These are phyloP conservation scores for Scheffersomyces lignicola DNA, from an alignment of 1,139 yeast species.

Conservation along the genomic window DNA sequence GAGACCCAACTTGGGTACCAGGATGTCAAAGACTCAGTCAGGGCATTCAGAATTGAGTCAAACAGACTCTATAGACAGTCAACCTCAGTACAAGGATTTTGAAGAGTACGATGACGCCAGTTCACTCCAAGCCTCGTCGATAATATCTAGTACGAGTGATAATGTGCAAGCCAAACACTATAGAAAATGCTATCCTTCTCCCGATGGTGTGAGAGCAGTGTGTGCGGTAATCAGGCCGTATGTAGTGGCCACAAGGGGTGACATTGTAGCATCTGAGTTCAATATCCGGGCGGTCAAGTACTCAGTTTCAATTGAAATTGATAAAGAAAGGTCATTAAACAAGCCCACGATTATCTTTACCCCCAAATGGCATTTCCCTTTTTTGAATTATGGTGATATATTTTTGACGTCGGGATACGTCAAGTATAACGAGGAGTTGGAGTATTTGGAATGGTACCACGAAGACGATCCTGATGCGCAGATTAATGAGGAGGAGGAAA, in stretches of 20 bases:
- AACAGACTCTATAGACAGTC: conserved; percentile 13
- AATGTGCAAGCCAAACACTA: conserved; percentile 20
- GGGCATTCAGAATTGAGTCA: conserved; percentile 8
- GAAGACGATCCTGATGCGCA: conserved; percentile 16
- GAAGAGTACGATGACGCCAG: conserved; percentile 8
- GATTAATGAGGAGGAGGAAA: conserved; percentile 2
- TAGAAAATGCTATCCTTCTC: conserved; percentile 37
- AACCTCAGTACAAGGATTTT: conserved; percentile 9
- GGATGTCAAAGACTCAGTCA: conserved; percentile 11
- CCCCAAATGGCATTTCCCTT: conserved; percentile 70
- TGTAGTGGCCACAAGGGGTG: conserved; percentile 61
- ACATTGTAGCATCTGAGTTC: conserved; percentile 50
- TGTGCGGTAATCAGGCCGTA: conserved; percentile 75
- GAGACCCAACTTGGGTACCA: neutral
- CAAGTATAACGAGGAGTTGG: conserved; percentile 48
- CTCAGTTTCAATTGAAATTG: conserved; percentile 41
- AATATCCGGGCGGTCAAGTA: conserved; percentile 50
- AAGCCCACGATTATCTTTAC: conserved; percentile 61
- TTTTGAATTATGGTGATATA: conserved; percentile 43
- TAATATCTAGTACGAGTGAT: conserved; percentile 22
- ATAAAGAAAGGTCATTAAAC: conserved; percentile 11
- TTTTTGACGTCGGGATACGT: conserved; percentile 57
- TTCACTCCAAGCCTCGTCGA: conserved; percentile 8
- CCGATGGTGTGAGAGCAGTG: conserved; percentile 68
- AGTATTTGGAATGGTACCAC: conserved; percentile 73